Conservation (phyloP, 148 eudicot species). For the Fallopia convolvulus region DNA sequence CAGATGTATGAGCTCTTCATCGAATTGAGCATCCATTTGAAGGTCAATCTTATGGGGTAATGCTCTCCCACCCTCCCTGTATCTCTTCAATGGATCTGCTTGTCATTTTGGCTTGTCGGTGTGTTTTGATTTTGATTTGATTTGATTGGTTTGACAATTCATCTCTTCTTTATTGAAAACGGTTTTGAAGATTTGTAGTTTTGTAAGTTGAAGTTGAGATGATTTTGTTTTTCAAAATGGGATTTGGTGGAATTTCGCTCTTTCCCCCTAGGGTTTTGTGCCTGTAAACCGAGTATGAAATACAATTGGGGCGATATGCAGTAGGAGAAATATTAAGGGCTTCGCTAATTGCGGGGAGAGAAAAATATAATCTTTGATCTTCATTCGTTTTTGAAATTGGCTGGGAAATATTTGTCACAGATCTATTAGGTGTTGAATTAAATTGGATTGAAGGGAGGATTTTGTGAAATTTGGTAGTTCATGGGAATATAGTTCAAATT, state of each 20-base stretch:
- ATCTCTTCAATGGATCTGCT: not conserved
- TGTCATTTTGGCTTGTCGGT: slow-evolving; percentile 4
- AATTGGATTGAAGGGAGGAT: not conserved
- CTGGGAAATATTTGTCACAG: not conserved
- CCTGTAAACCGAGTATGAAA: not conserved
- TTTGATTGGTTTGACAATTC: not conserved
- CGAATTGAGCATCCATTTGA: slow-evolving; percentile 80
- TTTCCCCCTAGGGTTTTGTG: not conserved
- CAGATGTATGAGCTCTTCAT: slow-evolving; percentile 96
- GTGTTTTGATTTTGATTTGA: not conserved
- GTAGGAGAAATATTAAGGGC: not conserved
- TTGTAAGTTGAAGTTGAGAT: not conserved
- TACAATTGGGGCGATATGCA: not conserved
- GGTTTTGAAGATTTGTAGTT: not conserved
- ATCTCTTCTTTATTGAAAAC: not conserved
- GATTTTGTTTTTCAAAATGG: not conserved
- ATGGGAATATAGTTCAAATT: not conserved
- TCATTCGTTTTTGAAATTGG: not conserved
- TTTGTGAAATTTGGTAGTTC: not conserved
- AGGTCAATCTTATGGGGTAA: slow-evolving; percentile 81
- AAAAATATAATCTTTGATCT: not conserved
- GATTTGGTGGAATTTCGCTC: not conserved
- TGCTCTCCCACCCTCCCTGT: not conserved
- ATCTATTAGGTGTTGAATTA: not conserved
- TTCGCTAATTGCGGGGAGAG: not conserved